A percentile compares a stretch with the other conserved stretches of the same genome.
These are phyloP conservation scores for Jatropha podagrica DNA, from an alignment of 441 rosid species.

Conservation along the genomic window DNA sequence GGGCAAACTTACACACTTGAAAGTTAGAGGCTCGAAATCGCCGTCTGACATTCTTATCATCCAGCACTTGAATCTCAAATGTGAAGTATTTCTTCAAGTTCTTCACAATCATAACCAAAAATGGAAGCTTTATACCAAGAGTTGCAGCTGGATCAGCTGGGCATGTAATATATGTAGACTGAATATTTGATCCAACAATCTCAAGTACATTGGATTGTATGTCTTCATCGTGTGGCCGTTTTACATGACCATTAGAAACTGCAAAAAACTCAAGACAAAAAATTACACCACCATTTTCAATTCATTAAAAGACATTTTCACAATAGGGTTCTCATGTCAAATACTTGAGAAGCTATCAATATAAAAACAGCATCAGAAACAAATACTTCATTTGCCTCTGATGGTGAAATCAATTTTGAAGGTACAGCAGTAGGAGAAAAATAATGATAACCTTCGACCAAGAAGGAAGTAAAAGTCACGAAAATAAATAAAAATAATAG, in stretches of 20 bases:
- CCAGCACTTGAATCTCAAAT: constrained; percentile 92
- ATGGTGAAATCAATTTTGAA: neutral
- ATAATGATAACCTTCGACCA: neutral
- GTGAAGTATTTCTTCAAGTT: constrained; percentile 87
- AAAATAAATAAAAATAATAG: neutral
- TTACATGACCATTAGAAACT: constrained; percentile 89
- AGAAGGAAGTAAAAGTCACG: too few relatives aligned
- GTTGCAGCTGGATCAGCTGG: constrained; percentile 89
- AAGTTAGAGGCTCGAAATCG: constrained; percentile 97
- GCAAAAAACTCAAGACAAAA: constrained; percentile 22
- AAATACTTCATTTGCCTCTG: neutral
- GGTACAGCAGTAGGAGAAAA: neutral
- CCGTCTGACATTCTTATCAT: constrained; percentile 93
- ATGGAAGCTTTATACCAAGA: constrained; percentile 93
- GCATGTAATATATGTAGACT: constrained; percentile 89
- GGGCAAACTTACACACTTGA: constrained; percentile 83
- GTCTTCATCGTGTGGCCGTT: constrained; percentile 91
- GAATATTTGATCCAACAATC: constrained; percentile 79
- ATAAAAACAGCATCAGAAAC: neutral
- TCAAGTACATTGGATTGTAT: constrained; percentile 93
- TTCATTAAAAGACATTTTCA: neutral
- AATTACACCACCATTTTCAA: neutral
- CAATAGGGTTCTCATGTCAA: neutral
- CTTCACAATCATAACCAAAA: constrained; percentile 89
- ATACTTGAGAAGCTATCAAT: neutral